Evolutionary conservation across 73 alveolate species (phyloP), one percentile per base, ranked within the genome.

Genomic region (Tetrahymena borealis): DNA sequence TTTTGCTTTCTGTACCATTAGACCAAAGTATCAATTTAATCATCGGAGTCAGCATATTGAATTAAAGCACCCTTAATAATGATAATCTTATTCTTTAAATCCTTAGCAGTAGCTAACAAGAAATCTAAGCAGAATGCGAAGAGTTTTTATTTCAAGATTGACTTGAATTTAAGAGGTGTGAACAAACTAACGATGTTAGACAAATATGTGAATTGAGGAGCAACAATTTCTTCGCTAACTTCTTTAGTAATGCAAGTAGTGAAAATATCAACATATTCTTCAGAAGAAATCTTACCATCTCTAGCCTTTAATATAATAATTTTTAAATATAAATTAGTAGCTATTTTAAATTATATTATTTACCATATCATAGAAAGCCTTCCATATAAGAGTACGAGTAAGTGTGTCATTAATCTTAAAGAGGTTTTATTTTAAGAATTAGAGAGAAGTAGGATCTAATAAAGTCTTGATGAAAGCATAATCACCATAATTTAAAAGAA

Each of bases 251-350:
- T 38, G 35, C 40, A 38, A 32, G 39, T 43, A 24, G 79, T 40
- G 16, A 93, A 20, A 33, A 93, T 39, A 7, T 93, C 95, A 39
- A 79, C 91, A 85, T 93, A 93, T 33, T 93, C 78, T n/a, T 93
- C 93, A 78, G 95, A 93, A 41, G 42, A 13, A n/a, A 93, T 79
- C 90, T 93, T 93, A 32, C 95, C 95, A 90, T 93, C 95, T 93
- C 95, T 93, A 31, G 85, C 85, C 85, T 60, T 18, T 60, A 3
- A 24, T 20, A 0, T 0, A 20, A 60, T 1, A 24, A 60, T 3
- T 60, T 24, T 60, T 18, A 20, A 60, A 60, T 10, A 12, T 15
- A 60, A 20, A 15, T 20, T 60, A 20, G 16, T 4, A 12, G 20
- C 5, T 6, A 60, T 24, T 13, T 60, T 42, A n/a, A 1, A 7